Evolutionary conservation across 129 eudicot species (phyloP).

Genomic region (Glebionis coronaria): DNA sequence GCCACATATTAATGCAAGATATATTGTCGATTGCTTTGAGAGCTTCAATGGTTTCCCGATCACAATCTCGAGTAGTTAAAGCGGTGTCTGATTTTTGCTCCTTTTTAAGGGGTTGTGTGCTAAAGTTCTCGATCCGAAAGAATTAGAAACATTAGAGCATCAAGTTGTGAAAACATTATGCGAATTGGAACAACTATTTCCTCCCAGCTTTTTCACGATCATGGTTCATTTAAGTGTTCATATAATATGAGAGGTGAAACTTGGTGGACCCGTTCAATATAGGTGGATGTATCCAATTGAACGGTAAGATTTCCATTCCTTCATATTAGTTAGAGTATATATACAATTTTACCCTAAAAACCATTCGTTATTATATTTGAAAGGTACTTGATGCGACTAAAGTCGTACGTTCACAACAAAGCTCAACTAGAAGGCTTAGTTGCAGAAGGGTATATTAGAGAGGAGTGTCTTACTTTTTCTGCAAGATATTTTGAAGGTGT

Average conservation of each 20-base stretch:
- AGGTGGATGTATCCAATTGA: background rate
- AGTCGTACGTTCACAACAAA: background rate
- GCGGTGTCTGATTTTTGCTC: background rate
- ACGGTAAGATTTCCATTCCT: background rate
- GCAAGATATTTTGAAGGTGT: constrained; percentile 11
- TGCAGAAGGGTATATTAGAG: background rate
- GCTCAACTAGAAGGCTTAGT: background rate
- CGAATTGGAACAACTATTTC: background rate
- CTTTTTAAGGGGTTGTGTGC: background rate
- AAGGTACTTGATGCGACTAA: constrained; percentile 3
- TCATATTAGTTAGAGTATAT: background rate
- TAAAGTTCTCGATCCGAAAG: background rate
- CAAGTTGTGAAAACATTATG: background rate
- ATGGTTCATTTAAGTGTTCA: background rate
- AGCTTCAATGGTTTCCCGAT: background rate
- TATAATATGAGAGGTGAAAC: background rate
- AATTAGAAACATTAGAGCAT: background rate
- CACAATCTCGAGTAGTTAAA: background rate
- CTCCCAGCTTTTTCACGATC: background rate
- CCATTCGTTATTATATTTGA: background rate
- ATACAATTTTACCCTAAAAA: background rate
- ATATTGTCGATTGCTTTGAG: background rate
- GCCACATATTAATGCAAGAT: too few relatives aligned
- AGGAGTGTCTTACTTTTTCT: constrained; percentile 1
- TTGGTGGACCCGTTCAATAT: constrained; percentile 4